Conservation (phyloP, 768 basidiomycete species). For the Arthromyces matolae region DNA sequence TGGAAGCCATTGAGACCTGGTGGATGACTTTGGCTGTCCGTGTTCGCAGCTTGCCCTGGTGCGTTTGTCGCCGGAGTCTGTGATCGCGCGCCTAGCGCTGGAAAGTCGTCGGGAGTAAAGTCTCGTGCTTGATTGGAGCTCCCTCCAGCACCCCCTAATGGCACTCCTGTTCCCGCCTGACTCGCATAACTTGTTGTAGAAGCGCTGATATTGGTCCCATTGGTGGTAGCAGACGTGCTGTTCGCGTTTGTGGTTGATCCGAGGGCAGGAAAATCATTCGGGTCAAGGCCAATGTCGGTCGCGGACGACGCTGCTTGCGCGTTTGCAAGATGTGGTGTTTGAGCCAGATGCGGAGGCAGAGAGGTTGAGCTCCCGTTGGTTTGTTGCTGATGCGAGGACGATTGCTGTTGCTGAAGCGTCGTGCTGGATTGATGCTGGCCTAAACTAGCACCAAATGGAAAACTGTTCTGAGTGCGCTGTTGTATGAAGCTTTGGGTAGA, state of each 20-base stretch:
- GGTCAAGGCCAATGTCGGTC: constrained; percentile 78
- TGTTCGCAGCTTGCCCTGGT: constrained; percentile 31
- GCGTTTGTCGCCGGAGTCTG: constrained; percentile 36
- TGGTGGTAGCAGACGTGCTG: constrained; percentile 35
- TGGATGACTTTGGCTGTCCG: constrained; percentile 53
- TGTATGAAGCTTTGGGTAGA: constrained; percentile 61
- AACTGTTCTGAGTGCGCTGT: constrained; percentile 57
- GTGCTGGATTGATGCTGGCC: constrained; percentile 46
- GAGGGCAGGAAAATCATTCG: constrained; percentile 85
- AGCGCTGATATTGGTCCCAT: constrained; percentile 29
- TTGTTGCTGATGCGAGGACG: constrained; percentile 49
- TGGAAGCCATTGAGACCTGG: constrained; percentile 76
- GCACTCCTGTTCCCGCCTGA: constrained; percentile 69
- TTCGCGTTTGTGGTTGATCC: constrained; percentile 59
- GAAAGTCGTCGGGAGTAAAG: constrained; percentile 88
- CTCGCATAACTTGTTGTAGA: constrained; percentile 73
- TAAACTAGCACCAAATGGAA: constrained; percentile 61
- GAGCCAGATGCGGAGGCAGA: constrained; percentile 53
- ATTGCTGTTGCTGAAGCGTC: constrained; percentile 38
- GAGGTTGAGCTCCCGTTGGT: constrained; percentile 49
- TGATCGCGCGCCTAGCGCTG: constrained; percentile 71
- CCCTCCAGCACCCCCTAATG: constrained; percentile 39
- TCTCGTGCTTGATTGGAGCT: constrained; percentile 49
- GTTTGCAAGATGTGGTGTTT: constrained; percentile 46
- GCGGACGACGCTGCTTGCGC: constrained; percentile 62